phyloP scores from a whole-genome alignment of 305 asterid genomes.

The Fraxinus latifolia region DNA sequence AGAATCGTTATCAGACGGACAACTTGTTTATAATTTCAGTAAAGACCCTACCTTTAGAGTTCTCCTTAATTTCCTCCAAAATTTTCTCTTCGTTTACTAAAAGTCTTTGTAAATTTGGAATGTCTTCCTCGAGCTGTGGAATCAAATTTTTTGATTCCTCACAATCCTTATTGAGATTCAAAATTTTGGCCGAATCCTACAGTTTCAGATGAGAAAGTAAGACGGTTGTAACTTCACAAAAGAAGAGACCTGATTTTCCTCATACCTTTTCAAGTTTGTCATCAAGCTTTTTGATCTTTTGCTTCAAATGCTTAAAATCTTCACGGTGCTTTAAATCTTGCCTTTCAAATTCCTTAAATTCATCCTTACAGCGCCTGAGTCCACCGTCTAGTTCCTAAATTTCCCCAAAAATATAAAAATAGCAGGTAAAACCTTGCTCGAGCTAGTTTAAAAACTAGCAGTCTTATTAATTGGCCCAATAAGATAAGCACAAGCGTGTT shows the following conservation, averaged over 20 bases:
- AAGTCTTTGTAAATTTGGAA: constrained; percentile 62
- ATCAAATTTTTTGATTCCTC: constrained; percentile 76
- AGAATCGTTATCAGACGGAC: not conserved
- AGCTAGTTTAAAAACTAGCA: not conserved
- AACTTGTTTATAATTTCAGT: not conserved
- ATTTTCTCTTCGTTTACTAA: constrained; percentile 69
- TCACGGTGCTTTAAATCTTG: constrained; percentile 82
- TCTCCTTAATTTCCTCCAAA: constrained; percentile 79
- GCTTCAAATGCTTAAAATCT: constrained; percentile 78
- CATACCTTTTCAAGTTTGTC: constrained; percentile 83
- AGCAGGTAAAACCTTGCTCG: not conserved
- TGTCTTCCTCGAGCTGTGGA: constrained; percentile 72
- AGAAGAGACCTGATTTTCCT: not conserved
- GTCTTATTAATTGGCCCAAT: not conserved
- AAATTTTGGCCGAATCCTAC: constrained; percentile 70
- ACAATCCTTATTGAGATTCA: constrained; percentile 60
- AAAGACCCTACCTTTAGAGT: constrained; percentile 59
- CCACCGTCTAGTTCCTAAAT: constrained; percentile 68
- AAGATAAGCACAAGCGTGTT: not conserved
- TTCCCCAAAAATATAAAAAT: constrained; percentile 10
- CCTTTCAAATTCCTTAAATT: constrained; percentile 93
- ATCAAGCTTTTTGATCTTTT: constrained; percentile 73
- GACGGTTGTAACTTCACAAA: not conserved
- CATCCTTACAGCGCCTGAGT: constrained; percentile 63
- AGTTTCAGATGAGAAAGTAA: constrained; percentile 17